Evolutionary conservation across 2,329 filamentous ascomycete genomes (phyloP).

Genomic region (Aschersonia sp.): DNA sequence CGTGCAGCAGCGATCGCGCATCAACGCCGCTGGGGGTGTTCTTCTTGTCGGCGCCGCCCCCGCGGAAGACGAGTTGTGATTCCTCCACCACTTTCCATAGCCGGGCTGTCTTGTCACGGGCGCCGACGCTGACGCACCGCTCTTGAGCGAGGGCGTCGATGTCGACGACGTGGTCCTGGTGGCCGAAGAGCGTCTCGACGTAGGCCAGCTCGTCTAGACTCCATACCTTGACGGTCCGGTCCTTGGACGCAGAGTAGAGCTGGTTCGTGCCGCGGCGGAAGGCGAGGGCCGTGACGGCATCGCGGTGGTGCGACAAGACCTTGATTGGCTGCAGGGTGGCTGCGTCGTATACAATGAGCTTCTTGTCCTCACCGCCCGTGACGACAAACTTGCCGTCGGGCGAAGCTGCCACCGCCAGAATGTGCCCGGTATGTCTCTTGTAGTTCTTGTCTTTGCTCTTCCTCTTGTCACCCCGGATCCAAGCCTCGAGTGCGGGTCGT

Average conservation of each 20-base stretch:
- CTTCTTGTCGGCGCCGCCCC: conserved; percentile 52
- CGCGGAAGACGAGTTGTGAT: conserved; percentile 86
- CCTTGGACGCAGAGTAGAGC: conserved; percentile 78
- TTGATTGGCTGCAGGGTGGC: conserved; percentile 62
- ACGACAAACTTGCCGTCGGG: conserved; percentile 82
- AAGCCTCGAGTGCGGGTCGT: conserved; percentile 48
- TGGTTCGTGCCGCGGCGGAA: conserved; percentile 85
- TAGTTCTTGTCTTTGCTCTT: conserved; percentile 50
- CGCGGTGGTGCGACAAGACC: conserved; percentile 83
- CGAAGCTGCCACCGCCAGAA: conserved; percentile 74
- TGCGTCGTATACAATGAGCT: conserved; percentile 79
- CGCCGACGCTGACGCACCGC: conserved; percentile 79
- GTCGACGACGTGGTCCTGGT: conserved; percentile 81
- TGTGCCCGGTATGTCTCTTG: conserved; percentile 64
- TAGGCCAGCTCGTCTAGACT: conserved; percentile 85
- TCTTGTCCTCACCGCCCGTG: conserved; percentile 74
- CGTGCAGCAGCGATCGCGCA: conserved; percentile 40
- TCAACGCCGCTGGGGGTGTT: conserved; percentile 28
- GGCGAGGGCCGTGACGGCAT: conserved; percentile 68
- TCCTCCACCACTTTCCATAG: conserved; percentile 96
- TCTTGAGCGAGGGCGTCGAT: conserved; percentile 74
- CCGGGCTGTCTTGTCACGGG: conserved; percentile 78
- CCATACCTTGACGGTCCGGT: conserved; percentile 93
- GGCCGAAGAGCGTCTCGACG: conserved; percentile 88
- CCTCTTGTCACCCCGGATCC: conserved; percentile 44